Evolutionary conservation across 345 rosid species (phyloP).

Genomic region (Populus alba): DNA sequence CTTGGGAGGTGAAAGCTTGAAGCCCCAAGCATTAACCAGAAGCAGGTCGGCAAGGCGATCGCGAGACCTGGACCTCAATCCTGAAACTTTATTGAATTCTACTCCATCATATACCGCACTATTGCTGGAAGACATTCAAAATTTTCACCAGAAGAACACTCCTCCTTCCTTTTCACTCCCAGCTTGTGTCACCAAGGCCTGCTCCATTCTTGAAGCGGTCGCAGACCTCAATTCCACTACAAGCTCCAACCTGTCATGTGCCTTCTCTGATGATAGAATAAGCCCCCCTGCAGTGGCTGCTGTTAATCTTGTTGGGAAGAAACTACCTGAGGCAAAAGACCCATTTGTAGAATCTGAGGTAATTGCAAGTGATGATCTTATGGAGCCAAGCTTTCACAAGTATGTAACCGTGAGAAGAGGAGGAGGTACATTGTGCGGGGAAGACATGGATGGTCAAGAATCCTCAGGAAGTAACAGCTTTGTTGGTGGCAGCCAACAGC

Average conservation of each 20-base stretch:
- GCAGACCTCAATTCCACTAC: conserved; percentile 78
- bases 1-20: conserved; percentile 31
- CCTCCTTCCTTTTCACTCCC: conserved; percentile 45
- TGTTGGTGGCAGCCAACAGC: conserved; percentile 47
- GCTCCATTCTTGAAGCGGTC: conserved; percentile 76
- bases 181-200: conserved; percentile 66
- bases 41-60: conserved; percentile 76
- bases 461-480: conserved; percentile 92
- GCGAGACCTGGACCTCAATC: conserved; percentile 64
- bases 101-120: conserved; percentile 61
- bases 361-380: conserved; percentile 46
- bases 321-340: conserved; percentile 37
- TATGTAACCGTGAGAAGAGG: conserved; percentile 82
- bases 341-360: conserved; percentile 69
- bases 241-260: conserved; percentile 42
- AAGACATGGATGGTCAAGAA: conserved; percentile 73
- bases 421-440: conserved; percentile 40
- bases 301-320: conserved; percentile 29
- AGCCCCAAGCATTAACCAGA: conserved; percentile 53
- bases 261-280: conserved; percentile 31
- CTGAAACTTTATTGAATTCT: conserved; percentile 48
- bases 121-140: conserved; percentile 85
- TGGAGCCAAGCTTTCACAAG: conserved; percentile 83
- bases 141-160: conserved; percentile 73
- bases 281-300: conserved; percentile 7